Conservation (phyloP, 495 filamentous ascomycete species). For the Penicillium lividum region DNA sequence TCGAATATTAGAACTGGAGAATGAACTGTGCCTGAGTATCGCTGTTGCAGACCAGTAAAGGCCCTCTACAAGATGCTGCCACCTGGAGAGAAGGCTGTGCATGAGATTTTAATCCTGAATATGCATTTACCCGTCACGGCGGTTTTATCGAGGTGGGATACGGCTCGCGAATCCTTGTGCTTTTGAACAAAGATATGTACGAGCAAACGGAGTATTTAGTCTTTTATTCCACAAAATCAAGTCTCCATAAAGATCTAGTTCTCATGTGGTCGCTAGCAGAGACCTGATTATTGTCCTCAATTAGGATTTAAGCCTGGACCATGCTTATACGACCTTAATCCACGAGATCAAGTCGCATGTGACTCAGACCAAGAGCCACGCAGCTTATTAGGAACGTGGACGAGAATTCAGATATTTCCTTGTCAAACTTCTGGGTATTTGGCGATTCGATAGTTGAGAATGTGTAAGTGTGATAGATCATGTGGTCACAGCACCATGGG, state of each 20-base stretch:
- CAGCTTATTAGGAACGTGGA: background rate
- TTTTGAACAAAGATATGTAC: background rate
- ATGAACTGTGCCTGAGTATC: background rate
- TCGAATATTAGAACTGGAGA: background rate
- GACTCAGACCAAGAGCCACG: background rate
- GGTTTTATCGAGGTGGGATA: background rate
- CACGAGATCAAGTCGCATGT: slow-evolving; percentile 1
- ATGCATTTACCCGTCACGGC: background rate
- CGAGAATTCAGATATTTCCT: background rate
- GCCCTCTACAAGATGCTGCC: background rate
- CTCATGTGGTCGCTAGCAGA: background rate
- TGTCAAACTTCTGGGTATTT: background rate
- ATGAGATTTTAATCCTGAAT: background rate
- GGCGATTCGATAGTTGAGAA: background rate
- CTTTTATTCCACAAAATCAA: too few species aligned
- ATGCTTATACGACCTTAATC: background rate
- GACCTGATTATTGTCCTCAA: background rate
- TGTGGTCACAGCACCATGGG: background rate
- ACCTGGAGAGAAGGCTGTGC: too few species aligned
- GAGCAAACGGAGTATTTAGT: background rate
- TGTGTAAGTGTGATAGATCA: slow-evolving; percentile 7
- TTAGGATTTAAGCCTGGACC: background rate
- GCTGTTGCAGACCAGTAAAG: background rate
- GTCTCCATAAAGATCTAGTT: too few species aligned
- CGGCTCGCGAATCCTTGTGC: background rate